phyloP scores from a whole-genome alignment of 2,329 filamentous ascomycete species.

The Cylindrodendrum hubeiense region DNA sequence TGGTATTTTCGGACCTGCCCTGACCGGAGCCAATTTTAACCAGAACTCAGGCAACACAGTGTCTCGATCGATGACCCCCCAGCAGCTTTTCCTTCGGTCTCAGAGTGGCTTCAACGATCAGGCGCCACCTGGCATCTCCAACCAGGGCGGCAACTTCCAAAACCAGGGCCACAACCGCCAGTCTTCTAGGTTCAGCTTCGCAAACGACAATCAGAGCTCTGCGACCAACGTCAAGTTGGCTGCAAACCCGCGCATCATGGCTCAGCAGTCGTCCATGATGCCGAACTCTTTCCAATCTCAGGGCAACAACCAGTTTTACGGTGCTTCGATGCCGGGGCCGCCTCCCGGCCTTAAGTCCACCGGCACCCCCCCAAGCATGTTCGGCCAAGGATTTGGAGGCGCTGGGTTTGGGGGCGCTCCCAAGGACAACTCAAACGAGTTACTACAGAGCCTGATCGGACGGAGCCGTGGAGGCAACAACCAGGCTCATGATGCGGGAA shows the following conservation, averaged over 20 bases:
- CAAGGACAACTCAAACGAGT: constrained; percentile 74
- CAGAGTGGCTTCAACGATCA: constrained; percentile 71
- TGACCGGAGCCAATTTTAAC: constrained; percentile 61
- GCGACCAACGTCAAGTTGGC: constrained; percentile 77
- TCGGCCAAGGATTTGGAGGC: constrained; percentile 88
- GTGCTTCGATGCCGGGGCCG: constrained; percentile 88
- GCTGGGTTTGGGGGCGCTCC: constrained; percentile 75
- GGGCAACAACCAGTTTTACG: constrained; percentile 79
- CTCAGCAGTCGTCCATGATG: constrained; percentile 90
- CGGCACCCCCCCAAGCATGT: constrained; percentile 94
- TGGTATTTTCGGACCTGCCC: constrained; percentile 66
- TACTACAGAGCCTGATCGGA: constrained; percentile 86
- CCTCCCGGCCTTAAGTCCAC: constrained; percentile 96
- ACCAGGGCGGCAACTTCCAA: constrained; percentile 62
- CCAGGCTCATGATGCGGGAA: constrained; percentile 86
- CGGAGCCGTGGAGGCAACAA: constrained; percentile 74
- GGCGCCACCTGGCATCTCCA: constrained; percentile 69
- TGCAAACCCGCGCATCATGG: constrained; percentile 85
- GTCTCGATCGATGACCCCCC: constrained; percentile 82
- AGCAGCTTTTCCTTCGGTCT: constrained; percentile 79
- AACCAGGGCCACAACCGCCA: constrained; percentile 81
- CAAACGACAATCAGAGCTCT: constrained; percentile 74
- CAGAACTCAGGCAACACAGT: constrained; percentile 64
- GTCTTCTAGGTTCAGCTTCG: constrained; percentile 88
- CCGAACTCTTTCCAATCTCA: constrained; percentile 72